Percentiles rank a stretch among this genome's conserved stretches.
Conservation (phyloP, 169 alveolate species). For the Plasmodium relictum region DNA sequence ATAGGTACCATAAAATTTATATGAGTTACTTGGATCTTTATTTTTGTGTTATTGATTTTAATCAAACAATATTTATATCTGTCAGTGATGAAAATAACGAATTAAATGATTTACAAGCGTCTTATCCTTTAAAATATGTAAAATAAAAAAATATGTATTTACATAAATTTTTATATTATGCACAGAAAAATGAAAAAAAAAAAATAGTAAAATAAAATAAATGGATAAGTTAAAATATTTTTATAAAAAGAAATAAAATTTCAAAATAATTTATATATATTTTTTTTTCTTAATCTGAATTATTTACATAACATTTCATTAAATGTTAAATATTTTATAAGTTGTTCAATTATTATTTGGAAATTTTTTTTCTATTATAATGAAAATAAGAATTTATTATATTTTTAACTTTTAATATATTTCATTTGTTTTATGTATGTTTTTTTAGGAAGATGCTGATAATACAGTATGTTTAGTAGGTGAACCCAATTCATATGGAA, state of each 20-base stretch:
- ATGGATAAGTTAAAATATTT: background rate
- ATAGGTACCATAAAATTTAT: conserved; percentile 55
- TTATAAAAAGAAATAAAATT: background rate
- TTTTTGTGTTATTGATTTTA: conserved; percentile 45
- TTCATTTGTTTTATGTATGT: conserved; percentile 9
- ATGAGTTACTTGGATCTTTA: conserved; percentile 55
- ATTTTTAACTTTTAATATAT: background rate
- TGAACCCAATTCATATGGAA: conserved; percentile 64
- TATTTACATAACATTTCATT: too few relatives aligned
- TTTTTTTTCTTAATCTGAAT: background rate
- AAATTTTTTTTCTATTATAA: background rate
- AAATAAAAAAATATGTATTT: background rate
- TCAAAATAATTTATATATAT: background rate
- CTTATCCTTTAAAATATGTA: conserved; percentile 77
- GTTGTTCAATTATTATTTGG: too few relatives aligned
- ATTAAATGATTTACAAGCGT: conserved; percentile 57
- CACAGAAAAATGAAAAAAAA: background rate
- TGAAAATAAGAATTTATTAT: too few relatives aligned
- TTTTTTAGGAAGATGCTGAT: conserved; percentile 51
- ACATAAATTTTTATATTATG: background rate
- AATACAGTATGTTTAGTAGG: conserved; percentile 63
- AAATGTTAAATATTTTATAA: too few relatives aligned
- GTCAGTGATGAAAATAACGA: conserved; percentile 50
- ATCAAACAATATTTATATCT: conserved; percentile 57
- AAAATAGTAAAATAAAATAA: background rate